These are phyloP conservation scores for Candida orba DNA, from an alignment of 805 yeast species.

Conservation along the genomic window DNA sequence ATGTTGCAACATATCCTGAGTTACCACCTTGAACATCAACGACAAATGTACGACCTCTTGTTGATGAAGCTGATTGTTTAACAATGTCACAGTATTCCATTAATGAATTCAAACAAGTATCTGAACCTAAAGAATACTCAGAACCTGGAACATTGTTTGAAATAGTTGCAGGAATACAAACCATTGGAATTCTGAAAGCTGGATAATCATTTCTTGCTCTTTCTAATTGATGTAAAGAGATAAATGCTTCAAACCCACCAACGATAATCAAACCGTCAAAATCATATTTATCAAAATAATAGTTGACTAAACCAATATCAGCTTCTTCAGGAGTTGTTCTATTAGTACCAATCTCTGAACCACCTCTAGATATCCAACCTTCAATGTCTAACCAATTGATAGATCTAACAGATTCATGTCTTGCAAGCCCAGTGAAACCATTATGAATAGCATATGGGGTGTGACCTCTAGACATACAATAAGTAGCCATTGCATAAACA, in stretches of 20 bases:
- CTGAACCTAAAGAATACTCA: slow-evolving; percentile 69
- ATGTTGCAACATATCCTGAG: slow-evolving; percentile 71
- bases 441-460: slow-evolving; percentile 63
- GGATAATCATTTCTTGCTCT: slow-evolving; percentile 56
- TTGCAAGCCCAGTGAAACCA: slow-evolving; percentile 66
- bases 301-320: slow-evolving; percentile 66
- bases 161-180: slow-evolving; percentile 70
- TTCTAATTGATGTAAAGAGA: slow-evolving; percentile 62
- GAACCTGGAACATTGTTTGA: slow-evolving; percentile 81
- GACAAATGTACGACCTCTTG: slow-evolving; percentile 71
- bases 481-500: slow-evolving; percentile 66
- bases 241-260: slow-evolving; percentile 80
- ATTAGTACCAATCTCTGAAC: slow-evolving; percentile 79
- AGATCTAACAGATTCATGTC: slow-evolving; percentile 53
- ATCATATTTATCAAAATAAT: slow-evolving; percentile 57
- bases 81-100: slow-evolving; percentile 73
- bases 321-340: slow-evolving; percentile 58
- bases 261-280: slow-evolving; percentile 67
- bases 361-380: slow-evolving; percentile 70
- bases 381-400: slow-evolving; percentile 64
- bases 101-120: slow-evolving; percentile 66
- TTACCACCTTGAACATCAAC: slow-evolving; percentile 85
- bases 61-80: slow-evolving; percentile 71
- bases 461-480: slow-evolving; percentile 72
- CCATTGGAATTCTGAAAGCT: slow-evolving; percentile 70